These are phyloP conservation scores for Pestalotiopsis sp. DNA, from an alignment of 2,329 filamentous ascomycete genomes.

Conservation along the genomic window DNA sequence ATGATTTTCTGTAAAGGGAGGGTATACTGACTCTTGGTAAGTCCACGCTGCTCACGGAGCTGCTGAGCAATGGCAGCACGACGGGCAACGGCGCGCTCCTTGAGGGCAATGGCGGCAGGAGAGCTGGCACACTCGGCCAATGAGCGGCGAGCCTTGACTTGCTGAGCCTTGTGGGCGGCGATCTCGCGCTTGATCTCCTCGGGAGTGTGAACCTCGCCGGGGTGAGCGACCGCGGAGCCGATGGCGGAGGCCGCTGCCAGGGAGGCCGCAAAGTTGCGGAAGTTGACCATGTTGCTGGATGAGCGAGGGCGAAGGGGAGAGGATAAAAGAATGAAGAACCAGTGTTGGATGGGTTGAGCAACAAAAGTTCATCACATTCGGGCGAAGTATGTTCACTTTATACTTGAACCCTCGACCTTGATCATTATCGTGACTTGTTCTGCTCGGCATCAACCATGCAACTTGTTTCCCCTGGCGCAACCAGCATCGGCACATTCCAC, in stretches of 20 bases:
- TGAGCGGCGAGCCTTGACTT: slow-evolving; percentile 37
- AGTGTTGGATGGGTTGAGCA: not conserved
- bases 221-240: slow-evolving; percentile 37
- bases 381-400: not conserved
- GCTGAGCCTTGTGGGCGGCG: slow-evolving; percentile 34
- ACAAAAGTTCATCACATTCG: not conserved
- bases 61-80: slow-evolving; percentile 38
- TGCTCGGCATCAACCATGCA: not conserved
- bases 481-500: not conserved
- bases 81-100: slow-evolving; percentile 39
- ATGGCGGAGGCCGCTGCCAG: slow-evolving; percentile 26
- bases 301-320: slow-evolving; percentile 8
- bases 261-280: slow-evolving; percentile 27
- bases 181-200: slow-evolving; percentile 33
- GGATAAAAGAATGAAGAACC: slow-evolving; percentile 20
- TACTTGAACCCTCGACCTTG: not conserved
- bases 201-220: slow-evolving; percentile 38
- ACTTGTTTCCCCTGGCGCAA: not conserved
- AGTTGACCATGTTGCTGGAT: slow-evolving; percentile 27
- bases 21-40: slow-evolving; percentile 24
- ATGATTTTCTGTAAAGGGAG: not conserved
- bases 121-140: slow-evolving; percentile 38
- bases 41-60: slow-evolving; percentile 38
- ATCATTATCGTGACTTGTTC: not conserved
- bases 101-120: slow-evolving; percentile 38